Conservation (phyloP, 1,284 basidiomycete genomes). For the Bjerkandera adusta region DNA sequence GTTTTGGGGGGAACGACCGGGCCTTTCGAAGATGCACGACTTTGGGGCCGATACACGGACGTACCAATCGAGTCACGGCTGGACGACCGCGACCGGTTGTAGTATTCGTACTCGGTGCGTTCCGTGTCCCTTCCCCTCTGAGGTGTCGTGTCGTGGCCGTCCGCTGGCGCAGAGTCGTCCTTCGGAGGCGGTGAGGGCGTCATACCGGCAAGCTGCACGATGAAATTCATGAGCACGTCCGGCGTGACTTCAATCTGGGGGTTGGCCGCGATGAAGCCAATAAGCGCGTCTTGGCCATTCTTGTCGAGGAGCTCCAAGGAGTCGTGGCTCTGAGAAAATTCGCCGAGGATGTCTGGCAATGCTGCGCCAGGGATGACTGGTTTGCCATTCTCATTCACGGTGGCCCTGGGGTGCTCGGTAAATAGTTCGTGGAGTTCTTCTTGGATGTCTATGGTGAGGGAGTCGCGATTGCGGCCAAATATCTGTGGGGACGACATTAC, state of each 20-base stretch:
- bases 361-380: slow-evolving; percentile 63
- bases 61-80: slow-evolving; percentile 53
- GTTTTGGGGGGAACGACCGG: slow-evolving; percentile 42
- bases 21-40: slow-evolving; percentile 41
- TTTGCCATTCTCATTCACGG: slow-evolving; percentile 52
- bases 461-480: slow-evolving; percentile 58
- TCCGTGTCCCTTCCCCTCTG: slow-evolving; percentile 35
- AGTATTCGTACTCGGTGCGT: slow-evolving; percentile 21
- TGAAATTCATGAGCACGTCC: slow-evolving; percentile 58
- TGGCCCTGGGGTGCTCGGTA: slow-evolving; percentile 54
- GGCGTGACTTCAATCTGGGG: slow-evolving; percentile 70
- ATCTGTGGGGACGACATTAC: slow-evolving; percentile 16
- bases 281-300: slow-evolving; percentile 58
- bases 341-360: slow-evolving; percentile 63
- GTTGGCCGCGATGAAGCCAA: slow-evolving; percentile 50
- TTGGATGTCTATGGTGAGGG: slow-evolving; percentile 66
- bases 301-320: slow-evolving; percentile 55
- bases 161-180: slow-evolving; percentile 29
- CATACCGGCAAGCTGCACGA: slow-evolving; percentile 64
- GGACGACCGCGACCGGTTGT: slow-evolving; percentile 47
- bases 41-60: slow-evolving; percentile 35
- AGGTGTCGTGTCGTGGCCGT: slow-evolving; percentile 17
- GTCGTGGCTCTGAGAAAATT: slow-evolving; percentile 56
- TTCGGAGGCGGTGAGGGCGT: slow-evolving; percentile 38
- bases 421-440: slow-evolving; percentile 65